Conservation (phyloP, 2,329 filamentous ascomycete genomes). For the Ophiocordyceps robertsii region DNA sequence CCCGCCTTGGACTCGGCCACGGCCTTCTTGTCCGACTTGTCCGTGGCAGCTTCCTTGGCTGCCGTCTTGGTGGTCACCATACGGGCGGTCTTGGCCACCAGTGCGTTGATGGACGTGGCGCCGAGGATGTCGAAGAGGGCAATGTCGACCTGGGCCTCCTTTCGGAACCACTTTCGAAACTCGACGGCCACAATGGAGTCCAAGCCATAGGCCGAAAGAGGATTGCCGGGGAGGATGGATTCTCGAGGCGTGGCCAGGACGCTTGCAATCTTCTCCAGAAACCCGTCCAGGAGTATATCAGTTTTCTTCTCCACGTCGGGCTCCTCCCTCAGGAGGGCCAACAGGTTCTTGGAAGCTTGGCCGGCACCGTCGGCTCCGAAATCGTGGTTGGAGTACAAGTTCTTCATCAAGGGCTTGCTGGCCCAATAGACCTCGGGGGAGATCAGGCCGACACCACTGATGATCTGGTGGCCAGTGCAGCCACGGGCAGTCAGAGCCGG, state of each 20-base stretch:
- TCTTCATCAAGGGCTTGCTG: constrained; percentile 9
- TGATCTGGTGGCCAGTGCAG: constrained; percentile 10
- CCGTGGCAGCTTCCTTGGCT: constrained; percentile 5
- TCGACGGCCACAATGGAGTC: constrained; percentile 11
- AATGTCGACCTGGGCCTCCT: constrained; percentile 8
- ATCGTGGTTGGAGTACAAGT: constrained; percentile 11
- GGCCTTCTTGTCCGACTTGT: constrained; percentile 7
- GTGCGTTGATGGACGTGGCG: constrained; percentile 8
- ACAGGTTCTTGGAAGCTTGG: constrained; percentile 7
- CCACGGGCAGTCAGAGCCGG: constrained; percentile 5
- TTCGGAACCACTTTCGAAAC: constrained; percentile 9
- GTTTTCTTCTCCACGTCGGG: constrained; percentile 3
- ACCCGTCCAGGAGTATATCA: constrained; percentile 6
- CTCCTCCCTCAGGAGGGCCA: constrained; percentile 5
- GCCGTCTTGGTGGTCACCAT: constrained; percentile 7
- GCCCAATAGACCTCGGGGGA: constrained; percentile 11
- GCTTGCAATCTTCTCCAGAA: constrained; percentile 8
- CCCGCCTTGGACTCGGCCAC: constrained; percentile 2
- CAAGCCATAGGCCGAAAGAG: constrained; percentile 9
- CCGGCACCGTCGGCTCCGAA: constrained; percentile 5
- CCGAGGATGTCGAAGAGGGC: constrained; percentile 10
- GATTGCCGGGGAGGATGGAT: constrained; percentile 5
- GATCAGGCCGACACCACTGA: constrained; percentile 10
- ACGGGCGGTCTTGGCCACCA: constrained; percentile 9
- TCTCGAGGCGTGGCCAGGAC: constrained; percentile 5